These are phyloP conservation scores for Chlamydomonas asymmetrica DNA, from an alignment of 139 green algal species.

Conservation along the genomic window DNA sequence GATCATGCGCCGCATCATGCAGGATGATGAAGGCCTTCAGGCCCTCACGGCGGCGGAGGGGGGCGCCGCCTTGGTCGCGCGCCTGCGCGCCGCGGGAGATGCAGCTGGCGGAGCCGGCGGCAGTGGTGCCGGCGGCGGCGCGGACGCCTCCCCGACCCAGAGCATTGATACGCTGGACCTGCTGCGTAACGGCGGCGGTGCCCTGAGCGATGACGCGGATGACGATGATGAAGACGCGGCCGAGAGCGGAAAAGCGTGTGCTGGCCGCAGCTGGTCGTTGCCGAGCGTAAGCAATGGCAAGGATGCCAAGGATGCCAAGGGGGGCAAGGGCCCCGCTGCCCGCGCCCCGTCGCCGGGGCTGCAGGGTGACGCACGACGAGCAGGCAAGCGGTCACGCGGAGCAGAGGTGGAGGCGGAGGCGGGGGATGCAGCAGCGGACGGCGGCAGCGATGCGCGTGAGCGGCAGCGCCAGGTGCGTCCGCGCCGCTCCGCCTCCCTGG, in stretches of 20 bases:
- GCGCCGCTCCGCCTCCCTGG: too few species aligned
- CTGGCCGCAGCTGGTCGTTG: too few species aligned
- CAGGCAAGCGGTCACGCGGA: neutral
- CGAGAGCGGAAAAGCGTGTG: too few species aligned
- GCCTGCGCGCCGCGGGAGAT: neutral
- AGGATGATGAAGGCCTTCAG: constrained; percentile 6
- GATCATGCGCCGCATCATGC: too few species aligned
- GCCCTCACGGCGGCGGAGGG: neutral
- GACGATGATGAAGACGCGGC: neutral
- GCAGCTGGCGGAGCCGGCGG: too few species aligned
- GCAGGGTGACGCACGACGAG: neutral
- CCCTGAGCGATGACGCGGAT: neutral
- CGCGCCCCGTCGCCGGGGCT: neutral
- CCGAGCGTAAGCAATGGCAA: too few species aligned
- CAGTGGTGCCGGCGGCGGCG: neutral
- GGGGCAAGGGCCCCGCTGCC: neutral
- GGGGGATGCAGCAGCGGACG: neutral
- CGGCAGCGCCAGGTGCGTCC: too few species aligned
- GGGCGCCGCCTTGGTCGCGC: neutral
- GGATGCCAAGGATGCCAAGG: too few species aligned
- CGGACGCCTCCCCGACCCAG: too few species aligned
- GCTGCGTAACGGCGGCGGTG: neutral
- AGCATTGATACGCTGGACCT: constrained; percentile 18
- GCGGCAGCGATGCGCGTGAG: neutral
- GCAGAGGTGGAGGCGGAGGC: neutral